Evolutionary conservation across 495 filamentous ascomycete species (phyloP).

Genomic region (Parachaetomium inaequale): DNA sequence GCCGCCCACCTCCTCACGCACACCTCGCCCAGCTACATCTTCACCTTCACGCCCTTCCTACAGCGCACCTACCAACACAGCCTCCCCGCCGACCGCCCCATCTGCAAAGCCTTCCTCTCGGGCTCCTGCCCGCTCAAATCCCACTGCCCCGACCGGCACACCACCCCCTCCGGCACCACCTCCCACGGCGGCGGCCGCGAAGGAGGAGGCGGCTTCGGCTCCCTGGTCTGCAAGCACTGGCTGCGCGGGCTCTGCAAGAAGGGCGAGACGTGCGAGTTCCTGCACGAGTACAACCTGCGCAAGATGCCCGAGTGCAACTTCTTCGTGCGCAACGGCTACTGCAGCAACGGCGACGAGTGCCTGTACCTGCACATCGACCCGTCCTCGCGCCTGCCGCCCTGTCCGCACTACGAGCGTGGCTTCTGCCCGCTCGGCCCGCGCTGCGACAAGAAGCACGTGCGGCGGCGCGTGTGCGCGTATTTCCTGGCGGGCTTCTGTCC

Average conservation of each 20-base stretch:
- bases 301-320: conserved; percentile 97
- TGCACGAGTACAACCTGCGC: conserved; percentile 97
- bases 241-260: conserved; percentile 97
- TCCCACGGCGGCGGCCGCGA: conserved; percentile 17
- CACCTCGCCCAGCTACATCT: conserved; percentile 55
- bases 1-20: conserved; percentile 50
- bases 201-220: conserved; percentile 49
- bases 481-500: conserved; percentile 96
- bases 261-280: conserved; percentile 88
- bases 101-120: conserved; percentile 69
- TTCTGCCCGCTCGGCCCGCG: conserved; percentile 87
- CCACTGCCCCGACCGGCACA: conserved; percentile 62
- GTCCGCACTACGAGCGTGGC: conserved; percentile 91
- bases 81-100: conserved; percentile 65
- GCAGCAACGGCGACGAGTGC: conserved; percentile 94
- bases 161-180: conserved; percentile 1
- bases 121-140: conserved; percentile 76
- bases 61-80: conserved; percentile 73
- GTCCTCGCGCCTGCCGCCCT: conserved; percentile 71
- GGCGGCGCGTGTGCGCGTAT: conserved; percentile 71
- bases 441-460: conserved; percentile 82
- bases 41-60: conserved; percentile 73
- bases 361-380: conserved; percentile 93
- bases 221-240: conserved; percentile 97
- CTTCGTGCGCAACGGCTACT: conserved; percentile 84